Evolutionary conservation across 1,284 basidiomycete genomes (phyloP), one percentile per base, ranked within the genome.

Genomic region (Fomitopsis pinicola): DNA sequence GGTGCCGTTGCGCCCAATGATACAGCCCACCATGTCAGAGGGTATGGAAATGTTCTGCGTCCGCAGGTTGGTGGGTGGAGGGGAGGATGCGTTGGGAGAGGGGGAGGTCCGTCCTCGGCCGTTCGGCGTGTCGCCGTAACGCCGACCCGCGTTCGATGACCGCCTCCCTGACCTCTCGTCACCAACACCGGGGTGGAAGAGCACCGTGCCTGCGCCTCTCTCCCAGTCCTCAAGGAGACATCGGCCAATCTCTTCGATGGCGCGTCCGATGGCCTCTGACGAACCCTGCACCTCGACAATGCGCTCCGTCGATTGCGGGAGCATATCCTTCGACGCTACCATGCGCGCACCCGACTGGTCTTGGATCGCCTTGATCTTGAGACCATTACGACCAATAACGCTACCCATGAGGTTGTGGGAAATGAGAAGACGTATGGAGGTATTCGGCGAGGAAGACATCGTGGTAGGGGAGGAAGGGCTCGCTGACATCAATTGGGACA

Each of bases 341-440:
- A 99, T 95, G 62, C 97, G 89, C 26, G 96, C 96, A 60, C 97
- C 97, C 57, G 95, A 97, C 57, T 87, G 83, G 77, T 99, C 97
- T 75, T 99, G 97, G 75, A 99, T 99, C 75, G 96, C 94, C 82
- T 99, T 99, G 79, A 99, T 99, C 87, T 98, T 99, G 75, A 94
- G 88, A 66, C 97, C 97, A 63, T 81, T 91, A 70, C 97, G 94
- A 67, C 97, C 97, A 70, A 99, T 99, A 77, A 99, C 94, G 61
- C 95, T 97, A 59, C 97, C 97, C 97, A 99, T 99, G 67, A 98
- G 86, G 76, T 97, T 97, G 81, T 99, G 96, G 59, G 95, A 97
- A 74, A 99, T 95, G 71, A 99, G 87, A 66, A 97, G 92, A 63
- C 95, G 93, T 73, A 98, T 90, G 63, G 95, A 92, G 59, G 95